Evolutionary conservation across 1,284 basidiomycete species (phyloP).

Genomic region (Fomitopsis palustris): DNA sequence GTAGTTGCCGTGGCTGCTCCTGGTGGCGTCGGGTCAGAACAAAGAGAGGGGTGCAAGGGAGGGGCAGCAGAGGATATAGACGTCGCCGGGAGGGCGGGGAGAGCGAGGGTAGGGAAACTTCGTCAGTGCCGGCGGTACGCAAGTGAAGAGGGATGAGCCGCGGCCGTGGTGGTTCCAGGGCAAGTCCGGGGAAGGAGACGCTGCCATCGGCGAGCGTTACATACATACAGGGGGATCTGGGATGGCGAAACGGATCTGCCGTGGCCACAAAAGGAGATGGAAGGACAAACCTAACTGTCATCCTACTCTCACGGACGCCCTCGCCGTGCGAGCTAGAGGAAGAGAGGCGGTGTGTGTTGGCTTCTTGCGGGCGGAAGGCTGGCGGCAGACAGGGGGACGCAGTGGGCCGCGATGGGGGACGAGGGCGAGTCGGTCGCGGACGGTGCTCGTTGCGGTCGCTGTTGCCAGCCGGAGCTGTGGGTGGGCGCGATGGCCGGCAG

Average conservation of each 20-base stretch:
- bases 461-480: not conserved
- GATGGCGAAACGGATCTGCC: constrained; percentile 12
- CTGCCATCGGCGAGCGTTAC: constrained; percentile 2
- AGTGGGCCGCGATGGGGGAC: not conserved
- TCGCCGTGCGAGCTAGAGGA: not conserved
- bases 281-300: not conserved
- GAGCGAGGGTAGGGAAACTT: not conserved
- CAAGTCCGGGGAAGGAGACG: constrained; percentile 2
- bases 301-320: constrained; percentile 7
- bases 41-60: not conserved
- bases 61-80: not conserved
- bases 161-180: constrained; percentile 7
- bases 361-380: not conserved
- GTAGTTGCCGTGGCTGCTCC: not conserved
- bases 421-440: not conserved
- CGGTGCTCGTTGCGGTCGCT: not conserved
- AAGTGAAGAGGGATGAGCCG: not conserved
- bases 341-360: not conserved
- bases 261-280: constrained; percentile 2
- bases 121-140: not conserved
- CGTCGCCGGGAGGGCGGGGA: not conserved
- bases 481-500: not conserved
- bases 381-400: not conserved
- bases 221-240: constrained; percentile 2
- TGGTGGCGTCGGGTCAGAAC: not conserved